A percentile compares a stretch with the other conserved stretches of the same genome.
These are phyloP conservation scores for Rhizoctonia solani DNA, from an alignment of 1,284 basidiomycete species.

Conservation along the genomic window DNA sequence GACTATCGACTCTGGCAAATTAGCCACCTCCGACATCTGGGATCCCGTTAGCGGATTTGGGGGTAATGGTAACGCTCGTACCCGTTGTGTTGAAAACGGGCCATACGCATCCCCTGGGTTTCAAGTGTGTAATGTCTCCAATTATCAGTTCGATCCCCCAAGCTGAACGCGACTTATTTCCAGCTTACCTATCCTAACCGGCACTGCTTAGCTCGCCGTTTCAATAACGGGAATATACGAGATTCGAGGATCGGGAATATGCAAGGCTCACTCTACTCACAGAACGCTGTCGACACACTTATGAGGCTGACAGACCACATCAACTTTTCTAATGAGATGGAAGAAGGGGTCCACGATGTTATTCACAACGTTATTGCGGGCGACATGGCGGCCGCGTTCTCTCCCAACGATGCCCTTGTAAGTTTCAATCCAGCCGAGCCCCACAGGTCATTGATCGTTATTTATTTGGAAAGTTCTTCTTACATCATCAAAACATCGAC, in stretches of 20 bases:
- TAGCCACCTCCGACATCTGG: conserved; percentile 25
- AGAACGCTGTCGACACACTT: neutral
- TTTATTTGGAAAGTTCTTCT: conserved; percentile 12
- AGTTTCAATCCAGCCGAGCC: no score
- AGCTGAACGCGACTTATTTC: neutral
- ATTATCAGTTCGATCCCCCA: neutral
- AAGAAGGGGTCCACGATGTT: conserved; percentile 21
- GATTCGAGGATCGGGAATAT: conserved; percentile 5
- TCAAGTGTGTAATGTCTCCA: conserved; percentile 2
- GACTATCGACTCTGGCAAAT: conserved; percentile 29
- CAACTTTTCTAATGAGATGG: conserved; percentile 9
- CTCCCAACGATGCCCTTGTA: conserved; percentile 27
- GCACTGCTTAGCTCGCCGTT: conserved; percentile 22
- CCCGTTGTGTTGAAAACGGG: conserved; percentile 20
- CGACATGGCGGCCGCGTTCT: conserved; percentile 30
- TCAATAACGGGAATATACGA: conserved; percentile 29
- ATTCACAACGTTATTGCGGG: conserved; percentile 27
- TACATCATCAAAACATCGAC: conserved; percentile 36
- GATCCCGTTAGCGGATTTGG: conserved; percentile 21
- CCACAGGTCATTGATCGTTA: neutral
- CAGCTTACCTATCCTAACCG: conserved; percentile 15
- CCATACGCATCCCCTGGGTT: conserved; percentile 30
- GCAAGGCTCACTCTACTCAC: conserved; percentile 28
- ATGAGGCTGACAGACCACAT: neutral
- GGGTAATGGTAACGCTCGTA: conserved; percentile 24